phyloP scores from a whole-genome alignment of 257 asterid genomes.

The Orobanche coerulescens region DNA sequence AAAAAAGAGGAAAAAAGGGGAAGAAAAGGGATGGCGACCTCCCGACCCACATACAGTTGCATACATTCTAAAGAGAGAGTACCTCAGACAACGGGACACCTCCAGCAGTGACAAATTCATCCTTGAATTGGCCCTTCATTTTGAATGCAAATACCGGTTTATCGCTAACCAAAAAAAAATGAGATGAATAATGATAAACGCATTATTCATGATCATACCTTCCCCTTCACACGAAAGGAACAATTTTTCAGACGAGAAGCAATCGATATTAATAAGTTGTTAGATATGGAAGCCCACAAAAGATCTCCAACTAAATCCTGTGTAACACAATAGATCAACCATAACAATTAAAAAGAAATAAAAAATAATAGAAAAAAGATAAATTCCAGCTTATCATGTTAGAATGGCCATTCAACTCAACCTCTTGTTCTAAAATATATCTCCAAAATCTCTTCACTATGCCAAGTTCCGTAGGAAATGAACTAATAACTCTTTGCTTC shows the following conservation, averaged over 20 bases:
- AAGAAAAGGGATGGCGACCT: no score
- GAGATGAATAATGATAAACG: background rate
- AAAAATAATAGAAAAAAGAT: slow-evolving; percentile 11
- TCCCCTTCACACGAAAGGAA: slow-evolving; percentile 65
- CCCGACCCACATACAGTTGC: background rate
- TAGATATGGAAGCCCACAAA: slow-evolving; percentile 81
- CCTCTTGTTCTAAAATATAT: slow-evolving; percentile 73
- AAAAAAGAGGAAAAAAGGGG: no score
- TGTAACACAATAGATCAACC: slow-evolving; percentile 21
- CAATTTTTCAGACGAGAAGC: slow-evolving; percentile 57
- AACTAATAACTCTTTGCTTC: slow-evolving; percentile 74
- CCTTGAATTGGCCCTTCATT: slow-evolving; percentile 90
- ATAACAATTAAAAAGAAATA: no score
- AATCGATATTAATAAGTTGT: slow-evolving; percentile 39
- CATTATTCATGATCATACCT: slow-evolving; percentile 37
- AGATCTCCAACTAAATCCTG: slow-evolving; percentile 61
- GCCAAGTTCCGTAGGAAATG: slow-evolving; percentile 66
- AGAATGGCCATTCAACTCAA: slow-evolving; percentile 33
- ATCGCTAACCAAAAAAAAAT: slow-evolving; percentile 15
- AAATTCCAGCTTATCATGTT: slow-evolving; percentile 21
- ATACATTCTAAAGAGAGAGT: slow-evolving; percentile 26
- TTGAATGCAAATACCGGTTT: background rate
- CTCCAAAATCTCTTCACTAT: slow-evolving; percentile 91
- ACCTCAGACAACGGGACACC: slow-evolving; percentile 98
- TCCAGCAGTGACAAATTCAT: slow-evolving; percentile 95